Evolutionary conservation across 202 grass and related monocot genomes (phyloP), one percentile per base, ranked within the genome.

Genomic region (Carex sylvatica): DNA sequence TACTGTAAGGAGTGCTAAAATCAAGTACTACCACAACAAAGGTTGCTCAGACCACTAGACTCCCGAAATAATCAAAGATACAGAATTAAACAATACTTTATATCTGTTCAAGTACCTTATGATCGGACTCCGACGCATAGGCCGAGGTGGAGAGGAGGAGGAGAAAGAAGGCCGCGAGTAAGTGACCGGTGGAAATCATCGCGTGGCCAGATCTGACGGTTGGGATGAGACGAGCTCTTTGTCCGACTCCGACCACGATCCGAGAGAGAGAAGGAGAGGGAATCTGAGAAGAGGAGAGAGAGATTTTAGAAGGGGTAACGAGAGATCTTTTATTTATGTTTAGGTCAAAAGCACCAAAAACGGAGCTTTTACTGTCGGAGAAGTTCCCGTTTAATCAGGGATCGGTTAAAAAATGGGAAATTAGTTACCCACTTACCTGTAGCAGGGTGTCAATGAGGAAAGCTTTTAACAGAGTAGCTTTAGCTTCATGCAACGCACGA

Each of bases 41-140:
- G 14, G 13, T 49, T 80, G 38, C 47, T 36, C 14, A 22, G 11
- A 55, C 24, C 64, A 36, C 5, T 40, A 60, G 1, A 80, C 7
- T 4, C 44, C 18, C 6, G 24, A 33, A 49, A 7, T 35, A 82
- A 82, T 65, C 14, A 55, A 18, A 55, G 14, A 56, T 55, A 55
- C 5, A 3, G 51, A 81, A 67, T 31, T 40, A 1, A 84, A 23
- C 10, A 26, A 35, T 42, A 56, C 6, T 80, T 5, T 44, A 4
- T 33, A 54, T 19, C n/a, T 18, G 30, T 38, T 14, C 13, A 33
- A 16, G 82, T 87, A 94, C 95, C 92, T 94, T 98, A 87, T 98
- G 92, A 85, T 94, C 88, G 77, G 90, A 94, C 82, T 98, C 90
- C 20, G 90, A 94, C 28, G 95, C 92, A 83, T 61, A 47, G 70